Base-by-base conservation (phyloP, 2,329 filamentous ascomycete genomes). In the Trichophyton simii region DNA sequence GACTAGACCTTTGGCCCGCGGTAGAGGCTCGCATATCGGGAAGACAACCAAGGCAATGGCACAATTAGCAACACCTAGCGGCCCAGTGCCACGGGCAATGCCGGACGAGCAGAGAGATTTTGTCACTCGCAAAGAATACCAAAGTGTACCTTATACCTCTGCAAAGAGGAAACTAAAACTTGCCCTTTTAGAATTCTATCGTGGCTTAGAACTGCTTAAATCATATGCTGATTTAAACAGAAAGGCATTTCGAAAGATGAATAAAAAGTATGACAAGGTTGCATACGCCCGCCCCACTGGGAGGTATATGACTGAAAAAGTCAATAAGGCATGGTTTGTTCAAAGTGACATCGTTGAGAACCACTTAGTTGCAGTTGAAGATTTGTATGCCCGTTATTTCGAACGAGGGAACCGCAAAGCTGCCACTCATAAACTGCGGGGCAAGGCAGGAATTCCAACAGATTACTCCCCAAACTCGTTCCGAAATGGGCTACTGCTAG, bases 261-360 rank as follows among this genome's bases (percentile, higher is more conserved):
- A 95, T 76, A 99, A 99, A 74, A 99, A 99, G 75, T 97, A 95
- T 72, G 91, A 97, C 79, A 99, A 97, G 76, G 84, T 87, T 1
- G 84, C 91, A 61, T 84, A 91, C 67, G 87, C 90, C 46, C 83
- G 87, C 9, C 89, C 89, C 0, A 82, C 87, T 0, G 82, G 88
- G 70, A 83, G 87, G 31, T 97, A 92, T 73, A 88, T 96, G 83
- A 87, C 86, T 36, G 91, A 96, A 67, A 92, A 92, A 70, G 91
- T 99, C 67, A 92, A 89, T 76, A 86, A 87, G 65, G 83, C 91
- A 1, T 90, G 89, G 81, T 99, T 99, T 69, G 92, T 96, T 46
- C 87, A 89, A 71, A 96, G 91, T 71, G 88, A 95, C 62, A 80
- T 89, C 1, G 77, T 95, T 0, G 92, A 97, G 66, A 82, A 82